Evolutionary conservation across 2,329 filamentous ascomycete species (phyloP).

Genomic region (Exophiala alcalophila): DNA sequence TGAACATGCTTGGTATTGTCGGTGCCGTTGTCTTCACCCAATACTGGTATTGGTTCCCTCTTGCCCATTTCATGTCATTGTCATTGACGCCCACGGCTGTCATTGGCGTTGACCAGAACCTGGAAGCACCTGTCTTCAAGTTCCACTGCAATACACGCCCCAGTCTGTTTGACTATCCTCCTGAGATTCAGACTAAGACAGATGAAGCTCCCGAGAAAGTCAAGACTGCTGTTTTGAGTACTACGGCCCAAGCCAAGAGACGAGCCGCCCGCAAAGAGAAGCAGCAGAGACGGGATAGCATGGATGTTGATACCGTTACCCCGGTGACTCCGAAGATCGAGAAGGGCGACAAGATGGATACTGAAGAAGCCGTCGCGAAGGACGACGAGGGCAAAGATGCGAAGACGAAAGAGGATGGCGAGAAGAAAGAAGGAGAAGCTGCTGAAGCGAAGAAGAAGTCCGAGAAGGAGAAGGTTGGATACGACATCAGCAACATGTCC

Average conservation of each 20-base stretch:
- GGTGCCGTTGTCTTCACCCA: slow-evolving; percentile 98
- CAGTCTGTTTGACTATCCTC: slow-evolving; percentile 96
- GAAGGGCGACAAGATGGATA: slow-evolving; percentile 74
- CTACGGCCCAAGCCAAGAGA: slow-evolving; percentile 93
- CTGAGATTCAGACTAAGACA: slow-evolving; percentile 90
- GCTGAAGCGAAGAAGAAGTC: slow-evolving; percentile 77
- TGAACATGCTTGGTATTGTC: slow-evolving; percentile 98
- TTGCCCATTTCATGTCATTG: slow-evolving; percentile 93
- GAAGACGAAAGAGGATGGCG: slow-evolving; percentile 51
- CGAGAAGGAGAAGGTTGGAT: slow-evolving; percentile 95
- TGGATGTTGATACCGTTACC: slow-evolving; percentile 78
- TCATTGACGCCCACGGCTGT: slow-evolving; percentile 96
- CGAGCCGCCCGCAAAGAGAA: slow-evolving; percentile 92
- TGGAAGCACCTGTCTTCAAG: slow-evolving; percentile 91
- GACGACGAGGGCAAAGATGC: slow-evolving; percentile 56
- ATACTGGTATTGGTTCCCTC: slow-evolving; percentile 99
- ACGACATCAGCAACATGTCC: slow-evolving; percentile 95
- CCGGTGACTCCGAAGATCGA: slow-evolving; percentile 68
- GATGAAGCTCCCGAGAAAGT: slow-evolving; percentile 93
- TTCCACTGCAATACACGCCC: slow-evolving; percentile 93
- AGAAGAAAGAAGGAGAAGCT: slow-evolving; percentile 57
- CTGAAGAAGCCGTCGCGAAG: slow-evolving; percentile 43
- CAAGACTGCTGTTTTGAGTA: slow-evolving; percentile 92
- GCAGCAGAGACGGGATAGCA: slow-evolving; percentile 83
- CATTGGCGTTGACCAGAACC: slow-evolving; percentile 88